These are phyloP conservation scores for Galerina sulciceps DNA, from an alignment of 768 basidiomycete species.

Conservation along the genomic window DNA sequence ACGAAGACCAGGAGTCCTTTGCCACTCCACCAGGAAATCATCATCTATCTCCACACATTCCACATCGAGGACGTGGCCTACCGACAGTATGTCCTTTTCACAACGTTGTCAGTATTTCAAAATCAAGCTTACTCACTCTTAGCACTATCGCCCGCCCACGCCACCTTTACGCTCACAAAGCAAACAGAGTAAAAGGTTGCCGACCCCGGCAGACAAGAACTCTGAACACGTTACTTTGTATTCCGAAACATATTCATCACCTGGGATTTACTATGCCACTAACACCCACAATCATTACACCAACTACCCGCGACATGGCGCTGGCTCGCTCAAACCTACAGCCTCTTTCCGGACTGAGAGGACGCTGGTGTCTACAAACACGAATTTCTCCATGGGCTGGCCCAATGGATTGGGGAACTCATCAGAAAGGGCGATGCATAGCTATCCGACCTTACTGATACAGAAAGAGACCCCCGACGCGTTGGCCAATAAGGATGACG, in stretches of 20 bases:
- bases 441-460: constrained; percentile 10
- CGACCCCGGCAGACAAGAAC: neutral
- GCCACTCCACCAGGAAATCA: constrained; percentile 9
- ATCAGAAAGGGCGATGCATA: constrained; percentile 17
- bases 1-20: constrained; percentile 9
- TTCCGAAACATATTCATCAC: neutral
- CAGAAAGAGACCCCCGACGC: constrained; percentile 5
- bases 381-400: constrained; percentile 32
- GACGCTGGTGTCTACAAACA: constrained; percentile 35
- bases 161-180: constrained; percentile 51
- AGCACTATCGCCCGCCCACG: constrained; percentile 65
- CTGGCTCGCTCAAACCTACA: constrained; percentile 27
- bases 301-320: constrained; percentile 1
- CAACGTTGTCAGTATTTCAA: neutral
- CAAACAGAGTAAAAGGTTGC: constrained; percentile 19
- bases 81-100: constrained; percentile 9
- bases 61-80: constrained; percentile 15
- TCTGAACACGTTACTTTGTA: neutral
- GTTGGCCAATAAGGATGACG: neutral
- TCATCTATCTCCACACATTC: neutral
- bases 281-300: constrained; percentile 1
- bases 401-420: constrained; percentile 29
- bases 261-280: neutral
- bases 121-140: neutral
- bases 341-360: constrained; percentile 41